Base-by-base conservation (phyloP, 306 rosid genomes). In the Trifolium fragiferum region DNA sequence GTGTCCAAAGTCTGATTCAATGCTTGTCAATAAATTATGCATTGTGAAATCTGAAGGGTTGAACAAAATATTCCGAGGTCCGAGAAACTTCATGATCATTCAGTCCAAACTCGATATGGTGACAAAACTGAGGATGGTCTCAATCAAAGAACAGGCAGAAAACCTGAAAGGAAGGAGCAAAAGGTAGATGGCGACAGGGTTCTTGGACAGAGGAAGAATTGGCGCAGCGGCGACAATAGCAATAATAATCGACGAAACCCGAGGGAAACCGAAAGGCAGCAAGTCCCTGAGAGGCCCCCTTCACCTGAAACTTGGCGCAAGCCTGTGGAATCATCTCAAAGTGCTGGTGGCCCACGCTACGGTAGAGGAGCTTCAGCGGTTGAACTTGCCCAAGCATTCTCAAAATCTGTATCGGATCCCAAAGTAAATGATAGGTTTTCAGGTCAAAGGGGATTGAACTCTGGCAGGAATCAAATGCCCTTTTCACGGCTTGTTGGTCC, bases 291-390 rank as follows among this genome's bases (percentile, higher is more conserved):
- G 85, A 85, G 99, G 81, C 89, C 77, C n/a, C 73, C 94, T 62
- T 94, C 97, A 46, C 96, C 97, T 0, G 94, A 93, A 83, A 89
- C 97, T 25, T 93, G 98, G 98, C 96, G 97, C 44, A 93, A 88
- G 89, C 92, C 97, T 37, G 84, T 58, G 16, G 99, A 90, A 54
- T 81, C 83, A 60, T 74, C 88, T 50, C 68, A 83, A 6, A 91
- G 79, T 58, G 77, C 74, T 49, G 66, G 5, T 47, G 90, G 89
- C 21, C n/a, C 15, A 60, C 89, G 85, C 54, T 50, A 83, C 0
- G 90, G 92, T 70, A 89, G 90, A 81, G 98, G 89, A 40, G 90
- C 99, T 77, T 92, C 99, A 1, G 98, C 99, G 0, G 73, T 95
- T 46, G 99, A 95, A 72, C 98, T 95, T 76, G 99, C 96, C 37